phyloP scores from a whole-genome alignment of 1,284 basidiomycete genomes.

The Entoloma clypeatum region DNA sequence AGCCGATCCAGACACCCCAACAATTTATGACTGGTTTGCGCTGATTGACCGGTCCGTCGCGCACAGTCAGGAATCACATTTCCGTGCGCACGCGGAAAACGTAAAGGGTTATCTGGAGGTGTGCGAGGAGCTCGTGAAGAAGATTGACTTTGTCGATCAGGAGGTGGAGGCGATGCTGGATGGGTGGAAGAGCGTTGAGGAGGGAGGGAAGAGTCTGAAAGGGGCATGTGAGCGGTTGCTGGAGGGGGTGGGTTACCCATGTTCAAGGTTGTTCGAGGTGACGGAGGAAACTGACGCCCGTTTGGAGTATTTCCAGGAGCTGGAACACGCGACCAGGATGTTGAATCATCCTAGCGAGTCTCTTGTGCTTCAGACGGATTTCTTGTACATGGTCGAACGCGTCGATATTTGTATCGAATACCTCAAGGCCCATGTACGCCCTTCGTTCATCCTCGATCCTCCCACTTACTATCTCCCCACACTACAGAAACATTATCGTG shows the following conservation, averaged over 20 bases:
- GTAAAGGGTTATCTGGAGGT: slow-evolving; percentile 73
- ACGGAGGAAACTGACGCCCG: slow-evolving; percentile 75
- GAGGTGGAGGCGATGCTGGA: slow-evolving; percentile 79
- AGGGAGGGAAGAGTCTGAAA: slow-evolving; percentile 82
- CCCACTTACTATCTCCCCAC: no score
- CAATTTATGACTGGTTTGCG: slow-evolving; percentile 95
- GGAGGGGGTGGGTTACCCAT: slow-evolving; percentile 61
- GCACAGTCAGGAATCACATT: slow-evolving; percentile 88
- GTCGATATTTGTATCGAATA: slow-evolving; percentile 91
- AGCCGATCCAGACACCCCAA: slow-evolving; percentile 81
- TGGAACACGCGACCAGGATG: slow-evolving; percentile 86
- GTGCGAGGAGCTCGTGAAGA: slow-evolving; percentile 67
- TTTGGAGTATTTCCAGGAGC: slow-evolving; percentile 87
- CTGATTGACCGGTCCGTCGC: slow-evolving; percentile 84
- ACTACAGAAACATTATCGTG: slow-evolving; percentile 81
- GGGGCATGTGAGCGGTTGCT: slow-evolving; percentile 86
- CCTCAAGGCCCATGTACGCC: slow-evolving; percentile 76
- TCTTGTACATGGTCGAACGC: slow-evolving; percentile 90
- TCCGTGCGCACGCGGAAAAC: slow-evolving; percentile 75
- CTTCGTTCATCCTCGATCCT: neutral
- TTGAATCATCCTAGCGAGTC: slow-evolving; percentile 90
- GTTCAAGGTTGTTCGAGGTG: slow-evolving; percentile 43
- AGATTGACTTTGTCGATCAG: slow-evolving; percentile 66
- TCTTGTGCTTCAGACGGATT: slow-evolving; percentile 83
- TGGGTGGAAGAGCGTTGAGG: slow-evolving; percentile 82